phyloP scores from a whole-genome alignment of 129 eudicot species.

The Ambrosia artemisiifolia region DNA sequence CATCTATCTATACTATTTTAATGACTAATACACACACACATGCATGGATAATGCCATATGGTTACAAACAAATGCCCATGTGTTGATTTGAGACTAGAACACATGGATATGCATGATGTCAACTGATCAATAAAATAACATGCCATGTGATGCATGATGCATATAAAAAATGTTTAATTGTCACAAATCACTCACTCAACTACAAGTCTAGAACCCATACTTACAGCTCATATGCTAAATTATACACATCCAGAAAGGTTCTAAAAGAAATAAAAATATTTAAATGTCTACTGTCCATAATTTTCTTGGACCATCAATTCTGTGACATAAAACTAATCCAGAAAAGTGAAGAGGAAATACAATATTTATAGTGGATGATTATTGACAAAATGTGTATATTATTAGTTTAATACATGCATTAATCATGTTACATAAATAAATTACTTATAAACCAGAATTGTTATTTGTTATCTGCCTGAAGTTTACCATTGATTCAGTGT shows the following conservation, averaged over 20 bases:
- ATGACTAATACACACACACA: not conserved
- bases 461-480: no score
- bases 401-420: not conserved
- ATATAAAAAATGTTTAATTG: constrained; percentile 1
- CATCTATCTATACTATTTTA: not conserved
- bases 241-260: not conserved
- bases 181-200: not conserved
- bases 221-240: not conserved
- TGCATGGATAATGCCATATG: constrained; percentile 4
- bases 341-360: not conserved
- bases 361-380: not conserved
- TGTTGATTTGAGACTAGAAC: constrained; percentile 7
- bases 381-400: not conserved
- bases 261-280: not conserved
- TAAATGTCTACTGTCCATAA: not conserved
- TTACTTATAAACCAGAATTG: no score
- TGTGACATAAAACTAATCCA: not conserved
- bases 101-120: constrained; percentile 12
- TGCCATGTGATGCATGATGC: constrained; percentile 22
- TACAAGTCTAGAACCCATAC: not conserved
- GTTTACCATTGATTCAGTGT: constrained; percentile 75
- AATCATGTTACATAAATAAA: not conserved
- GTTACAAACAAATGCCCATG: constrained; percentile 3
- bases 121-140: constrained; percentile 2
- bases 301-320: not conserved